Conservation (phyloP, 495 filamentous ascomycete genomes). For the Durotheca rogersii region DNA sequence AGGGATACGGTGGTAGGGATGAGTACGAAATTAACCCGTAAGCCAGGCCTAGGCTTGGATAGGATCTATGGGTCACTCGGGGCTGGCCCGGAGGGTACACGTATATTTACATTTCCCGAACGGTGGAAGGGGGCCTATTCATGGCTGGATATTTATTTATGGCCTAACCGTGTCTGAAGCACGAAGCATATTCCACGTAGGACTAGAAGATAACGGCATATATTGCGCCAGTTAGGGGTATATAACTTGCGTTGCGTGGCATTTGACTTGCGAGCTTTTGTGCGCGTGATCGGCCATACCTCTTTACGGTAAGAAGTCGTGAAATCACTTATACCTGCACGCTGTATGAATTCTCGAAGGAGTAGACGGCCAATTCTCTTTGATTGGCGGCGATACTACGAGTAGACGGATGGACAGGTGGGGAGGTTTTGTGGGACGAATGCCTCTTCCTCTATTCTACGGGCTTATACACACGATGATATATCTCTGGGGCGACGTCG, state of each 20-base stretch:
- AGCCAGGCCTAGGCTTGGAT: conserved; percentile 3
- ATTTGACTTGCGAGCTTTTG: no score
- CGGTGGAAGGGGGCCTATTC: background rate
- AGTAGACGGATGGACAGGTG: conserved; percentile 16
- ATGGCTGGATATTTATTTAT: no score
- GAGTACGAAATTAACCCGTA: conserved; percentile 54
- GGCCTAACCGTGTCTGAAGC: no score
- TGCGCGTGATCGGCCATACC: no score
- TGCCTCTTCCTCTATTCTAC: conserved; percentile 41
- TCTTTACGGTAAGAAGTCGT: no score
- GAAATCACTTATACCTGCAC: no score
- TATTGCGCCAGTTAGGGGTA: no score
- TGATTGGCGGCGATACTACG: conserved; percentile 28
- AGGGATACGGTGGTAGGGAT: conserved; percentile 42
- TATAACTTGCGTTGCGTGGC: no score
- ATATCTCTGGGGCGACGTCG: conserved; percentile 22
- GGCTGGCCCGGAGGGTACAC: background rate
- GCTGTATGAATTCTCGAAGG: no score
- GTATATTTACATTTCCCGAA: background rate
- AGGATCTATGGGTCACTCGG: background rate
- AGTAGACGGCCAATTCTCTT: conserved; percentile 16
- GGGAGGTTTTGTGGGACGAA: conserved; percentile 26
- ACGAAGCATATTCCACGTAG: no score
- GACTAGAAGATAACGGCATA: no score
- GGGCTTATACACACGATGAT: conserved; percentile 35